phyloP scores from a whole-genome alignment of 2,329 filamentous ascomycete genomes.

The Plectosphaerella cucumerina region DNA sequence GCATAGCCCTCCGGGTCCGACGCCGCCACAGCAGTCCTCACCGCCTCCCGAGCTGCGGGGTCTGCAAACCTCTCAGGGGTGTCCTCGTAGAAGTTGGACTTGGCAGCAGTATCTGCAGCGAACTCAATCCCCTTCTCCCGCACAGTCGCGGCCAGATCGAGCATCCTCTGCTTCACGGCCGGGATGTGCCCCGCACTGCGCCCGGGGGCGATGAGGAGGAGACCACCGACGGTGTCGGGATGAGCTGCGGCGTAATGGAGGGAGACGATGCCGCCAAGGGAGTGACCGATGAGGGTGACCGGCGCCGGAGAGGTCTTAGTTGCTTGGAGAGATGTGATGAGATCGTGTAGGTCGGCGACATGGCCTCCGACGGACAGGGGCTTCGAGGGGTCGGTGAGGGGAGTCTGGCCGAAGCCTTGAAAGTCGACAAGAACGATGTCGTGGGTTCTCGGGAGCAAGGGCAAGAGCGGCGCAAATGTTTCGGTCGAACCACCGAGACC shows the following conservation, averaged over 20 bases:
- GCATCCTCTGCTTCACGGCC: conserved; percentile 23
- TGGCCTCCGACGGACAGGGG: conserved; percentile 16
- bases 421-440: conserved; percentile 19
- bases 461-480: conserved; percentile 16
- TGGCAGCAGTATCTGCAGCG: conserved; percentile 20
- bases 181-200: conserved; percentile 23
- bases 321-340: conserved; percentile 14
- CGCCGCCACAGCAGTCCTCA: conserved; percentile 22
- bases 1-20: conserved; percentile 26
- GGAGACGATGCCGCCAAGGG: conserved; percentile 28
- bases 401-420: conserved; percentile 21
- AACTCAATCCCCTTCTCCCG: conserved; percentile 20
- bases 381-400: conserved; percentile 1
- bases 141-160: conserved; percentile 18
- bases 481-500: conserved; percentile 20
- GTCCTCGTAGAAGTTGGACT: conserved; percentile 20
- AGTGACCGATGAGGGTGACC: conserved; percentile 26
- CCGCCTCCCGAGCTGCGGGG: conserved; percentile 10
- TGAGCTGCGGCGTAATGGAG: conserved; percentile 27
- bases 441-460: conserved; percentile 10
- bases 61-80: conserved; percentile 15
- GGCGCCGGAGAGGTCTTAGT: neutral
- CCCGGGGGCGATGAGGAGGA: conserved; percentile 25
- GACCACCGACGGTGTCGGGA: conserved; percentile 18
- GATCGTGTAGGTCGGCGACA: conserved; percentile 20